phyloP scores from a whole-genome alignment of 2,329 filamentous ascomycete species.

The Cladorrhinum sp. region DNA sequence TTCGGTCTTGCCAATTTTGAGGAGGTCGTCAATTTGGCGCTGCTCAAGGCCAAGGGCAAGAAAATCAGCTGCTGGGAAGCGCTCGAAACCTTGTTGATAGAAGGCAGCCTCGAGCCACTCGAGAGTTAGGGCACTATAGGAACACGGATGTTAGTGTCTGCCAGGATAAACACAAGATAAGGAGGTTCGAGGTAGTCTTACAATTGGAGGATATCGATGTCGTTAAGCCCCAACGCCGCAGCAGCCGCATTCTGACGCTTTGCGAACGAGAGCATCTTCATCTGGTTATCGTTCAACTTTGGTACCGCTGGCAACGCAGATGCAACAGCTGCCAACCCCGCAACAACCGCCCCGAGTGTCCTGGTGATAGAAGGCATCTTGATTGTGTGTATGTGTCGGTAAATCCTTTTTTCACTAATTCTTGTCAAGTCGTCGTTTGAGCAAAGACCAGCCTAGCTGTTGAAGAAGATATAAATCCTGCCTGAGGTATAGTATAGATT shows the following conservation, averaged over 20 bases:
- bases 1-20: conserved; percentile 62
- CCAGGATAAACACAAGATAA: not conserved
- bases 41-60: conserved; percentile 56
- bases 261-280: conserved; percentile 45
- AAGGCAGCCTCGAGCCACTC: conserved; percentile 73
- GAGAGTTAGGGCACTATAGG: conserved; percentile 63
- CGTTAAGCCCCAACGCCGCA: conserved; percentile 45
- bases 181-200: conserved; percentile 34
- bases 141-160: conserved; percentile 20
- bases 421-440: conserved; percentile 29
- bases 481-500: conserved; percentile 23
- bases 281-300: conserved; percentile 44
- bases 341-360: conserved; percentile 40
- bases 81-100: conserved; percentile 67
- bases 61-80: conserved; percentile 65
- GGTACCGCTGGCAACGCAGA: conserved; percentile 47
- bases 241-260: conserved; percentile 52
- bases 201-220: conserved; percentile 59
- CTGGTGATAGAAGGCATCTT: conserved; percentile 49
- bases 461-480: conserved; percentile 21
- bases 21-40: conserved; percentile 56
- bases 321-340: conserved; percentile 44
- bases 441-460: conserved; percentile 42
- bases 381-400: conserved; percentile 26
- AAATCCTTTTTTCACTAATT: conserved; percentile 28